A percentile compares a stretch with the other conserved stretches of the same genome.
Conservation (phyloP, 805 yeast genomes). For the Saccharomyces eubayanus region DNA sequence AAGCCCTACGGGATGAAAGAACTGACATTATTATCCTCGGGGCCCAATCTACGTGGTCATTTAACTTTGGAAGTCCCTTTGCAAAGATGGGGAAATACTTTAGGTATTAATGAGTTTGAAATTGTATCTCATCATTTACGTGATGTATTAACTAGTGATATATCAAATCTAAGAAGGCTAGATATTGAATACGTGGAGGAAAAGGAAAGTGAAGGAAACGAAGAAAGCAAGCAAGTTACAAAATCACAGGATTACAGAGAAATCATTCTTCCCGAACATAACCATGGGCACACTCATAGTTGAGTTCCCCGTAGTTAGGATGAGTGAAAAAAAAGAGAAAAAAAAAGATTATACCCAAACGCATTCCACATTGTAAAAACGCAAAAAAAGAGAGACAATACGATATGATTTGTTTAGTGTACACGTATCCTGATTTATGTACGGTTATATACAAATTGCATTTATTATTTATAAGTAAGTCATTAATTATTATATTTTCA, state of each 20-base stretch:
- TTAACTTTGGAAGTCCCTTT: conserved; percentile 30
- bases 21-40: conserved; percentile 43
- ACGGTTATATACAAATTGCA: background rate
- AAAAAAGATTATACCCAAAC: background rate
- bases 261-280: conserved; percentile 1
- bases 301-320: background rate
- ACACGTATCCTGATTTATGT: background rate
- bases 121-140: conserved; percentile 31
- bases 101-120: conserved; percentile 34
- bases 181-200: conserved; percentile 33
- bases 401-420: background rate
- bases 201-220: conserved; percentile 16
- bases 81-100: conserved; percentile 34
- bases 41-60: conserved; percentile 41
- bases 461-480: background rate
- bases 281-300: conserved; percentile 4
- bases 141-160: conserved; percentile 27
- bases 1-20: conserved; percentile 31
- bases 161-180: conserved; percentile 38
- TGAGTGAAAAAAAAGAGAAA: background rate
- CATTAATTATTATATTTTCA: background rate
- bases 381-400: background rate
- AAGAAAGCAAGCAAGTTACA: conserved; percentile 14
- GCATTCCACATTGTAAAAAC: background rate
- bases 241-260: conserved; percentile 5